Conservation (phyloP, 2,329 filamentous ascomycete genomes). For the Magnaporthales sp. region DNA sequence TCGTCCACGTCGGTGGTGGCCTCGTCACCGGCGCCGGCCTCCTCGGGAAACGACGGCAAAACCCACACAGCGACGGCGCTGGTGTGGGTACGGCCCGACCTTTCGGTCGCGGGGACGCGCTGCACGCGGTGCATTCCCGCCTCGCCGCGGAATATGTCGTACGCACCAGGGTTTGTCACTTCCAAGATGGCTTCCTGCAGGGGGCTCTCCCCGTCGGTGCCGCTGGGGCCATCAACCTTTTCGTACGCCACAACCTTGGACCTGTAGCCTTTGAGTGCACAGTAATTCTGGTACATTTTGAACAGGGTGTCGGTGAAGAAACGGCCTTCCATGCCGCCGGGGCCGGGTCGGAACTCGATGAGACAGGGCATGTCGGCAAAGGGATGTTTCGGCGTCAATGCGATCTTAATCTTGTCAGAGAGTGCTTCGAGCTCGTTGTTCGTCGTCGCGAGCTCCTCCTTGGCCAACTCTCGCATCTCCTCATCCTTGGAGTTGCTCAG, state of each 20-base stretch:
- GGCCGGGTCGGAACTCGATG: constrained; percentile 84
- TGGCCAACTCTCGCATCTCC: constrained; percentile 70
- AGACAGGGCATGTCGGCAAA: constrained; percentile 87
- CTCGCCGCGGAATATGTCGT: constrained; percentile 74
- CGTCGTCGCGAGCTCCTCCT: constrained; percentile 71
- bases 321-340: constrained; percentile 82
- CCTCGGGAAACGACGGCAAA: constrained; percentile 68
- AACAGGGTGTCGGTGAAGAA: constrained; percentile 84
- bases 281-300: constrained; percentile 77
- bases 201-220: constrained; percentile 53
- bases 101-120: constrained; percentile 84
- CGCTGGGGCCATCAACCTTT: constrained; percentile 55
- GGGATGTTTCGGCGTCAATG: constrained; percentile 78
- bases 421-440: constrained; percentile 52
- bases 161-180: constrained; percentile 67
- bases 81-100: constrained; percentile 85
- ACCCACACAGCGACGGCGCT: constrained; percentile 90
- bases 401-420: constrained; percentile 59
- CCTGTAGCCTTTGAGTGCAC: constrained; percentile 58
- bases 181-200: constrained; percentile 85
- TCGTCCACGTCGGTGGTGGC: constrained; percentile 56
- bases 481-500: constrained; percentile 44
- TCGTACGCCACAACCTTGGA: constrained; percentile 73
- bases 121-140: constrained; percentile 94
- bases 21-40: constrained; percentile 29